Conservation (phyloP, 495 filamentous ascomycete genomes). For the Xylaria cubensis region DNA sequence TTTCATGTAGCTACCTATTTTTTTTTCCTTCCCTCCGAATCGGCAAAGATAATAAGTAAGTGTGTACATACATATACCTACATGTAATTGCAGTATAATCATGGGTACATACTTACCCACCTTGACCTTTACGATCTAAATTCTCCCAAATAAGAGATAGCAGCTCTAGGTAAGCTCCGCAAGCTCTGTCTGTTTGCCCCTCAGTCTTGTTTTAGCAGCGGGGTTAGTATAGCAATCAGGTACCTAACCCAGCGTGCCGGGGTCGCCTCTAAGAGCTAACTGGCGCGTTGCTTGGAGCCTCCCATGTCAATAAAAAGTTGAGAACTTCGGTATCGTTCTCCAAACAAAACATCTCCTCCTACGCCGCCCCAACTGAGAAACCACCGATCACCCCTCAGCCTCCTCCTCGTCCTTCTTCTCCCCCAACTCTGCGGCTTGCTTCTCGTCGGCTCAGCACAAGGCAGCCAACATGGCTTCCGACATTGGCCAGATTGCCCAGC, state of each 20-base stretch:
- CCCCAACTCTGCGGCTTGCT: not conserved
- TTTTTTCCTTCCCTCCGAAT: too few relatives aligned
- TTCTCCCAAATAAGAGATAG: not conserved
- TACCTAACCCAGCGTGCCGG: not conserved
- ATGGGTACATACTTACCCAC: not conserved
- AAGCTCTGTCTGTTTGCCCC: not conserved
- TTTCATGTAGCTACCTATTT: not conserved
- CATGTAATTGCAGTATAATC: not conserved
- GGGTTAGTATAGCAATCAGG: constrained; percentile 7
- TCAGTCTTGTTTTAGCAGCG: constrained; percentile 9
- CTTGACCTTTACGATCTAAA: too few relatives aligned
- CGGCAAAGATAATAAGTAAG: not conserved
- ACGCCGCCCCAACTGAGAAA: constrained; percentile 9
- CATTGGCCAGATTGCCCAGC: constrained; percentile 72
- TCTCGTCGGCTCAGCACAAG: constrained; percentile 10
- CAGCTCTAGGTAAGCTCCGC: not conserved
- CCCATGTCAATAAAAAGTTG: constrained; percentile 29
- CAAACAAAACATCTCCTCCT: constrained; percentile 18
- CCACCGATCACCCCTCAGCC: not conserved
- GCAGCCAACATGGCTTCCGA: constrained; percentile 72
- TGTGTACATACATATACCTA: not conserved
- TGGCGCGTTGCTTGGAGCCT: constrained; percentile 28
- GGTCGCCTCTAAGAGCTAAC: not conserved
- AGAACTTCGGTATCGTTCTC: constrained; percentile 16
- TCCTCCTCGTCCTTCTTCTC: not conserved